Percentiles rank a stretch among this genome's conserved stretches.
These are phyloP conservation scores for Chytriomyces hyalinus DNA, from an alignment of 192 early-diverging fungal genomes.

Conservation along the genomic window DNA sequence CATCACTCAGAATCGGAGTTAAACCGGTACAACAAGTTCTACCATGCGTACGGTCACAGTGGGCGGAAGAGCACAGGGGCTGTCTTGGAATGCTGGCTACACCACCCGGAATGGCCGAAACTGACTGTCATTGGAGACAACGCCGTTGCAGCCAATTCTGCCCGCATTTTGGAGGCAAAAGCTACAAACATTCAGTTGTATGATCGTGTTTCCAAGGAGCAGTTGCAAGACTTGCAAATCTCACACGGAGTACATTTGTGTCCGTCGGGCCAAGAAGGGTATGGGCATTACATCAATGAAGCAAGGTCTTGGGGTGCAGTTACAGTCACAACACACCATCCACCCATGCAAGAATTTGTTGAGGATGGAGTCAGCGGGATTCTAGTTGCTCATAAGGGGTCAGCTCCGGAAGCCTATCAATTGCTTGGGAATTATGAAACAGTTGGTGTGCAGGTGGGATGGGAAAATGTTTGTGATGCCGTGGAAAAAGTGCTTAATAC, in stretches of 20 bases:
- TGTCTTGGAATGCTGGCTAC: slow-evolving; percentile 15
- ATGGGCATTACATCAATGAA: slow-evolving; percentile 20
- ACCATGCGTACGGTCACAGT: slow-evolving; percentile 7
- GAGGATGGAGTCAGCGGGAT: slow-evolving; percentile 3
- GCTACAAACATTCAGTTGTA: neutral
- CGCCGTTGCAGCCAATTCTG: neutral
- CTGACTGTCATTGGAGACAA: slow-evolving; percentile 16
- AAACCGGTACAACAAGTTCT: slow-evolving; percentile 19
- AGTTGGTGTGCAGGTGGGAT: neutral
- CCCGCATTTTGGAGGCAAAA: neutral
- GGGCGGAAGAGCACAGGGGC: slow-evolving; percentile 12
- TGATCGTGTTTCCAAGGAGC: neutral
- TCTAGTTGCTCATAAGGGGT: neutral
- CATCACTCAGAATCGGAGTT: neutral
- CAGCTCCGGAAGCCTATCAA: neutral
- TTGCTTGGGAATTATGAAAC: neutral
- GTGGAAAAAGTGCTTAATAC: neutral
- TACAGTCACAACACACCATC: slow-evolving; percentile 16
- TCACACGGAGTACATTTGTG: slow-evolving; percentile 3
- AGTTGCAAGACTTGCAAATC: neutral
- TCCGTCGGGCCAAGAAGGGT: slow-evolving; percentile 10
- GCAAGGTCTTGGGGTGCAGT: slow-evolving; percentile 4
- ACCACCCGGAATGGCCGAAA: slow-evolving; percentile 17
- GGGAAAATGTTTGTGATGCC: neutral
- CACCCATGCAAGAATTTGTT: slow-evolving; percentile 33